A percentile compares a stretch with the other conserved stretches of the same genome.
Conservation (phyloP, 2,329 filamentous ascomycete species). For the Microsporum canis region DNA sequence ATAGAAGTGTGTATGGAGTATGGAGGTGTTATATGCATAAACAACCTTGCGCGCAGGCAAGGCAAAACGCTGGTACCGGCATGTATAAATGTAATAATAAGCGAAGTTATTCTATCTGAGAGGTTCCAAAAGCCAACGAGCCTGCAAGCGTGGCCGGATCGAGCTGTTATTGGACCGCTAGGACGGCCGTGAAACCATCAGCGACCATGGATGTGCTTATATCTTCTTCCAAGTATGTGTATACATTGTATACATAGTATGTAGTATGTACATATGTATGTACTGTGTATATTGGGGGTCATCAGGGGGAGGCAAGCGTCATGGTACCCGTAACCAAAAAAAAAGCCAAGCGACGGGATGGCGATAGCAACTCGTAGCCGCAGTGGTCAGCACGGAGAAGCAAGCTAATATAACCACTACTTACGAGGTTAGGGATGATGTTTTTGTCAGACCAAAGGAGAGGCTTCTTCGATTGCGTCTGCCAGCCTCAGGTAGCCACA, state of each 20-base stretch:
- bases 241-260: not conserved
- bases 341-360: not conserved
- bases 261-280: too few species aligned
- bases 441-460: too few species aligned
- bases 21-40: too few species aligned
- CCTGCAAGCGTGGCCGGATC: not conserved
- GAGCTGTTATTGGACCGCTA: not conserved
- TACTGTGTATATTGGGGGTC: not conserved
- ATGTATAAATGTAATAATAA: not conserved
- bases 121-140: not conserved
- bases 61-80: not conserved
- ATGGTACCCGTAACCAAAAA: not conserved
- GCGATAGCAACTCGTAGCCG: too few species aligned
- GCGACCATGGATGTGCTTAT: not conserved
- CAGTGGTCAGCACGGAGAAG: not conserved
- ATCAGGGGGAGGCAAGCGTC: not conserved
- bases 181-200: not conserved
- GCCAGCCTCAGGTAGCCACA: too few species aligned
- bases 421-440: too few species aligned
- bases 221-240: not conserved
- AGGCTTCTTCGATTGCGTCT: too few species aligned
- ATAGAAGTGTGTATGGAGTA: too few species aligned
- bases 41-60: not conserved
- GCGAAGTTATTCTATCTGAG: not conserved
- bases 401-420: too few species aligned